phyloP scores from a whole-genome alignment of 2,329 filamentous ascomycete genomes.

The Apiospora aurea region DNA sequence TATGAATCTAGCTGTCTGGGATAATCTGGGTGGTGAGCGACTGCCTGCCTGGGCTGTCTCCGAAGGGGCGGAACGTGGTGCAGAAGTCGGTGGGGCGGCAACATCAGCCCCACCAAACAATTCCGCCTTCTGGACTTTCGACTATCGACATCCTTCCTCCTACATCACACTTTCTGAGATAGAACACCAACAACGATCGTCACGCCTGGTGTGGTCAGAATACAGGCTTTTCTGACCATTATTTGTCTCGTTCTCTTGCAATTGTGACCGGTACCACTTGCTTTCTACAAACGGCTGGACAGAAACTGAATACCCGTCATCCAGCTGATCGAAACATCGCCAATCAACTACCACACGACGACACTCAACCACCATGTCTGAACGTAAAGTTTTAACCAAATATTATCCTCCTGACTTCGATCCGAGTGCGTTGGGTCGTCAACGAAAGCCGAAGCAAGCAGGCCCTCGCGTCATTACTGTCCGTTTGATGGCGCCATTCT shows the following conservation, averaged over 20 bases:
- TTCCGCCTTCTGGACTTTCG: background rate
- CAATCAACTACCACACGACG: slow-evolving; percentile 19
- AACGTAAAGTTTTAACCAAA: slow-evolving; percentile 55
- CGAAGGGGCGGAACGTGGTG: background rate
- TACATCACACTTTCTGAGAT: too few species aligned
- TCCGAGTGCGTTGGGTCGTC: slow-evolving; percentile 74
- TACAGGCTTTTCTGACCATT: too few species aligned
- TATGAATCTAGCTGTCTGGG: too few species aligned
- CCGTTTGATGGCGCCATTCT: slow-evolving; percentile 88
- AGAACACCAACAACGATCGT: too few species aligned
- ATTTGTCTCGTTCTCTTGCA: too few species aligned
- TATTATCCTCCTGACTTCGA: slow-evolving; percentile 86
- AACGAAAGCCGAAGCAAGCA: slow-evolving; percentile 72
- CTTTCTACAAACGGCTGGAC: too few species aligned
- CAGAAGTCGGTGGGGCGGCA: background rate
- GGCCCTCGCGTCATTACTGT: slow-evolving; percentile 87
- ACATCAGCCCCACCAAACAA: background rate
- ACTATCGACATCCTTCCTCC: too few species aligned
- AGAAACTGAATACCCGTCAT: background rate
- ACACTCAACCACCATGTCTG: slow-evolving; percentile 44
- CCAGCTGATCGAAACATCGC: background rate
- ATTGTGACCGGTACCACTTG: too few species aligned
- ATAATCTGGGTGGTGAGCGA: too few species aligned
- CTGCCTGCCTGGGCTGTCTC: too few species aligned
- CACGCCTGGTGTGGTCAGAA: too few species aligned